These are phyloP conservation scores for Talaromyces trachyspermus DNA, from an alignment of 495 filamentous ascomycete species.

Conservation along the genomic window DNA sequence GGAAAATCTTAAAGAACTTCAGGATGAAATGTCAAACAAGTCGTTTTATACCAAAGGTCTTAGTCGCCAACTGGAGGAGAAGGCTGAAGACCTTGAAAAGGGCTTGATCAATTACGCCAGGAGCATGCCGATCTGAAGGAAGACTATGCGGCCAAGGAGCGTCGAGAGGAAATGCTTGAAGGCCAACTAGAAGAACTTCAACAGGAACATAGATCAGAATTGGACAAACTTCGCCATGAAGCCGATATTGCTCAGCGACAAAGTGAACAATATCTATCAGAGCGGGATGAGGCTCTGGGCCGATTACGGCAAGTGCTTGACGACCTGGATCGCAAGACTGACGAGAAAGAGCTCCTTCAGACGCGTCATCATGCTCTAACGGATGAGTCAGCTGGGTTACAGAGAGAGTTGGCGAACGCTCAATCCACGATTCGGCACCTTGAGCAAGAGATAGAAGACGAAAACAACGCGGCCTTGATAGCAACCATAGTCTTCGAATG, in stretches of 20 bases:
- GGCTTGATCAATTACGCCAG: slow-evolving; percentile 51
- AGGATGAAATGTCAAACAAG: slow-evolving; percentile 72
- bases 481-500: slow-evolving; percentile 45
- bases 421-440: slow-evolving; percentile 50
- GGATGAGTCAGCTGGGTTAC: slow-evolving; percentile 57
- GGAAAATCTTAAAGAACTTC: slow-evolving; percentile 50
- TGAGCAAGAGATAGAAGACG: slow-evolving; percentile 48
- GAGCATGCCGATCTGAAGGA: slow-evolving; percentile 45
- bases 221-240: slow-evolving; percentile 31
- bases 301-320: slow-evolving; percentile 45
- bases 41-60: slow-evolving; percentile 71
- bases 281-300: slow-evolving; percentile 33
- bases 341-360: slow-evolving; percentile 67
- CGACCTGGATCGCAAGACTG: slow-evolving; percentile 47
- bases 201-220: slow-evolving; percentile 33
- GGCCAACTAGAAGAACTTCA: slow-evolving; percentile 36
- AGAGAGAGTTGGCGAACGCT: slow-evolving; percentile 53
- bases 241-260: slow-evolving; percentile 23
- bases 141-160: slow-evolving; percentile 43
- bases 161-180: slow-evolving; percentile 29
- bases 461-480: slow-evolving; percentile 49
- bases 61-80: slow-evolving; percentile 67
- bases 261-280: slow-evolving; percentile 10
- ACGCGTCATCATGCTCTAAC: slow-evolving; percentile 62
- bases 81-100: slow-evolving; percentile 53